Evolutionary conservation across 2,329 filamentous ascomycete species (phyloP), one percentile per base, ranked within the genome.

Genomic region (Sclerotiophoma versabilis): DNA sequence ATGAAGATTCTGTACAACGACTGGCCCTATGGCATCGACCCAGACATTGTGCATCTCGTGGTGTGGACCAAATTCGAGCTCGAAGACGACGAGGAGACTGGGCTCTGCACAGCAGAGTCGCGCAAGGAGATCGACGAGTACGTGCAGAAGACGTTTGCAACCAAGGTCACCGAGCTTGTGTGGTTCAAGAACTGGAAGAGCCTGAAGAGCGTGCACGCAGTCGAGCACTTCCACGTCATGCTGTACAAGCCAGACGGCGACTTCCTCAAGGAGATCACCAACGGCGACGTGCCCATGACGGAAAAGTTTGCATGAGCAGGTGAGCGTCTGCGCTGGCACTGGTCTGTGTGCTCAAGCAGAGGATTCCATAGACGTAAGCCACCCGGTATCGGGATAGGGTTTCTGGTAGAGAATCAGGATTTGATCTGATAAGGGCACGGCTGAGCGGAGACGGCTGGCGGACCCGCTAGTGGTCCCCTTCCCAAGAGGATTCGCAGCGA

Each of bases 221-320:
- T 98, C 10, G 93, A 97, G 79, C 93, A 98, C 73, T 95, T 98
- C 70, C 93, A 98, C 75, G 88, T 97, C 69, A 92, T 97, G 92
- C 79, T 97, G 48, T 90, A 88, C 72, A 82, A 91, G 63, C 88
- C 92, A 1, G 87, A 93, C 64, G 79, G 81, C 32, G 81, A 79
- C 3, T 91, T 96, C 62, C 76, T 96, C 38, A 77, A 79, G 45
- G 78, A 85, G 49, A 82, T 96, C 57, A 96, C 92, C 5, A 79
- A 85, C 30, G 88, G 87, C 11, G 92, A 96, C 76, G 79, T 89
- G 37, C 87, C 91, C 2, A 80, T 90, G 68, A 67, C 64, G 3
- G 63, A 68, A 23, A 69, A 64, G 59, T 66, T 70, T 29, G 29
- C 39, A 3, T 49, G 45, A 54, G 34, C 14, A 23, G n/a, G n/a